Base-by-base conservation (phyloP, 495 filamentous ascomycete genomes). In the Hamigera avellanea region DNA sequence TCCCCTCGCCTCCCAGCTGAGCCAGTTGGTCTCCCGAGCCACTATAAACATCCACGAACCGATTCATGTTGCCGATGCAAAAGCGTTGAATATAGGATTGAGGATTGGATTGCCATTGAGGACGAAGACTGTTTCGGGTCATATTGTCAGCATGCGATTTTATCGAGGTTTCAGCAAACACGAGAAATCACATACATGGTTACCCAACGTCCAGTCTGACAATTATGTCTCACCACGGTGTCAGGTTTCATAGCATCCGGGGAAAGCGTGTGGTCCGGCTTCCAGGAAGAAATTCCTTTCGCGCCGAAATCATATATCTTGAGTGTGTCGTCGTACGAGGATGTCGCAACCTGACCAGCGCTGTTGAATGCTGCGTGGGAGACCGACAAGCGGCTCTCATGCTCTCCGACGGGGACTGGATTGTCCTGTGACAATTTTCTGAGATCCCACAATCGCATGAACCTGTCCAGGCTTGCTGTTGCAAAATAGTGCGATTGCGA, bases 41-140 rank as follows among this genome's bases (percentile, higher is more conserved):
- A 9, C 77, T 79, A 56, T 80, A 96, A 6, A 98, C 73, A 53
- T 98, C 91, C 2, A 96, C 83, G 44, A 95, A 95, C 14, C 91
- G 77, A 53, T 95, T 95, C 91, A 96, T 96, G 52, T 95, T 96
- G 1, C 84, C 93, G 40, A 98, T 89, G 30, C 78, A 86, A 57
- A 96, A 85, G 32, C 84, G 81, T 37, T 93, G 80, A 5, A 86
- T 72, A 16, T 75, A 76, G 33, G 87, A 81, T 26, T 67, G 64
- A 0, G 91, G 91, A 34, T 70, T 72, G 14, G 68, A 54, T 57
- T 96, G 93, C 91, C 91, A 98, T 45, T 95, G 85, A 3, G 91
- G 80, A 35, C 88, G 85, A 6, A 98, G 67, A 41, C 93, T 95
- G 12, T 61, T 70, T 49, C 25, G 30, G 33, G 21, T 36, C 9